Conservation (phyloP, 495 filamentous ascomycete species). For the Glarea lozoyensis region DNA sequence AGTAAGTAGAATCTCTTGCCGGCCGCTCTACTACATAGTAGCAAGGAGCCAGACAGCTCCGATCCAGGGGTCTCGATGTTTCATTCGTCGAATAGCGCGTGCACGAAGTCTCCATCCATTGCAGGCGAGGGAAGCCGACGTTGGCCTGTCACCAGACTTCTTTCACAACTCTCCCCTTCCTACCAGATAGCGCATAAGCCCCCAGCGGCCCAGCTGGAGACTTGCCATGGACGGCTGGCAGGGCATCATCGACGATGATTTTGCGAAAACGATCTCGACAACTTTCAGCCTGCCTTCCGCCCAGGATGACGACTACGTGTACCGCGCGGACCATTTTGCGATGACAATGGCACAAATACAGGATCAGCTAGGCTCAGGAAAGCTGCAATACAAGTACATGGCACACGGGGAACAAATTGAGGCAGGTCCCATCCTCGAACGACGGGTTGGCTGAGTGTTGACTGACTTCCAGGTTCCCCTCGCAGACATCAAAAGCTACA, state of each 20-base stretch:
- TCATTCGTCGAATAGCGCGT: too few relatives aligned
- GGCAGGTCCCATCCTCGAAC: constrained; percentile 16
- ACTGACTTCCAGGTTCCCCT: constrained; percentile 35
- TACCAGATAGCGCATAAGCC: too few relatives aligned
- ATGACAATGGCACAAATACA: constrained; percentile 30
- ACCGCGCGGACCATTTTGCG: constrained; percentile 46
- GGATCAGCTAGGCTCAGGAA: constrained; percentile 20
- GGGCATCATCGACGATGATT: constrained; percentile 30
- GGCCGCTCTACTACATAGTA: too few relatives aligned
- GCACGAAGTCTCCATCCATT: too few relatives aligned
- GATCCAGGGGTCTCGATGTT: too few relatives aligned
- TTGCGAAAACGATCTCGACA: constrained; percentile 37
- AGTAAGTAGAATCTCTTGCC: too few relatives aligned
- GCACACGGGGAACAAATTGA: constrained; percentile 16
- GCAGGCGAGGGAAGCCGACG: too few relatives aligned
- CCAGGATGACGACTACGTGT: constrained; percentile 47
- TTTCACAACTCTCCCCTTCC: too few relatives aligned
- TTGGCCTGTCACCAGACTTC: too few relatives aligned
- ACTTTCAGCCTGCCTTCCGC: constrained; percentile 40
- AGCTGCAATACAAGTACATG: constrained; percentile 7
- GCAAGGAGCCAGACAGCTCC: too few relatives aligned
- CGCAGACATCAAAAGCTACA: constrained; percentile 47
- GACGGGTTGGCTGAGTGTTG: constrained; percentile 19
- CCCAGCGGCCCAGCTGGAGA: too few relatives aligned
- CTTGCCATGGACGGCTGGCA: constrained; percentile 12